phyloP scores from a whole-genome alignment of 2,329 filamentous ascomycete genomes.

The Pseudogymnoascus sp. region DNA sequence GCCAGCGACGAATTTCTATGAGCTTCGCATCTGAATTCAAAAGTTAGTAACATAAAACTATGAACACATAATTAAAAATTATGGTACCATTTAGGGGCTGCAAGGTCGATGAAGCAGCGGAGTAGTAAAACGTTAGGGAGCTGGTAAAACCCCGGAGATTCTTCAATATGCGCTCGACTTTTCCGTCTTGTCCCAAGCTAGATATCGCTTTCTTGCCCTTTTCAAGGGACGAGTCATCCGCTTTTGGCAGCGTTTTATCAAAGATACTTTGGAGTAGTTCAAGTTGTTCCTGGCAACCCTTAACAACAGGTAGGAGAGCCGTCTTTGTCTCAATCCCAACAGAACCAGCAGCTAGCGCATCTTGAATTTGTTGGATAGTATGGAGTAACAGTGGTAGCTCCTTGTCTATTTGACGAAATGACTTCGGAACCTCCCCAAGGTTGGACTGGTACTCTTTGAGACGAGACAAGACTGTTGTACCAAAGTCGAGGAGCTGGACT shows the following conservation, averaged over 20 bases:
- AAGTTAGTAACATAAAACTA: background rate
- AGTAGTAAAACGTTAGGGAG: conserved; percentile 10
- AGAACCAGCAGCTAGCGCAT: conserved; percentile 5
- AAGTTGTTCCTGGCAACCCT: conserved; percentile 10
- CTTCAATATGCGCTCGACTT: conserved; percentile 8
- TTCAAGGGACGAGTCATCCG: conserved; percentile 4
- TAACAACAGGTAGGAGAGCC: background rate
- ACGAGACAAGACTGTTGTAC: conserved; percentile 8
- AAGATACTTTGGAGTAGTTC: conserved; percentile 9
- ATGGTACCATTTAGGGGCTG: conserved; percentile 8
- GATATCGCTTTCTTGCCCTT: conserved; percentile 9
- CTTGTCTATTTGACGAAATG: conserved; percentile 1
- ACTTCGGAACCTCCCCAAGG: conserved; percentile 8
- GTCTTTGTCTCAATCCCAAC: background rate
- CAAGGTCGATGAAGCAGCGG: conserved; percentile 9
- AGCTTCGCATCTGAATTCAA: background rate
- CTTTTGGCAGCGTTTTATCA: conserved; percentile 6
- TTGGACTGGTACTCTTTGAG: conserved; percentile 9
- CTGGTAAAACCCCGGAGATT: conserved; percentile 6
- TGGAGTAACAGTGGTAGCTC: conserved; percentile 10
- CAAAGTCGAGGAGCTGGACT: conserved; percentile 14
- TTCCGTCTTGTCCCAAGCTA: conserved; percentile 7
- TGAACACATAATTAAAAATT: background rate
- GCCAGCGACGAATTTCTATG: conserved; percentile 21
- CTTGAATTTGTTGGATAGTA: conserved; percentile 2